These are phyloP conservation scores for Ustilago bromivora DNA, from an alignment of 1,284 basidiomycete genomes.

Conservation along the genomic window DNA sequence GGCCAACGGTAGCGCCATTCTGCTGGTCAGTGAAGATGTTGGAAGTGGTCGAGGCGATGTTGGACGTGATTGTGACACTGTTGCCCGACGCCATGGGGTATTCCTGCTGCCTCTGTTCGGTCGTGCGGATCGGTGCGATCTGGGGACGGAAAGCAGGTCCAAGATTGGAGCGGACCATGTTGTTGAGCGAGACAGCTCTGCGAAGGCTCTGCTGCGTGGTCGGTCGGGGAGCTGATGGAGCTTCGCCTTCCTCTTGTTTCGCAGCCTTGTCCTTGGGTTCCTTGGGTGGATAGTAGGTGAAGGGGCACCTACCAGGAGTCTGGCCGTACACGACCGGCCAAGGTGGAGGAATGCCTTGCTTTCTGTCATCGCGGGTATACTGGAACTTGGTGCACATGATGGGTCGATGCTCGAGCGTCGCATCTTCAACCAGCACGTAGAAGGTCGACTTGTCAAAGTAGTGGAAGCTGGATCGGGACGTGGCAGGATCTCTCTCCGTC, in stretches of 20 bases:
- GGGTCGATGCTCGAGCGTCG: constrained; percentile 78
- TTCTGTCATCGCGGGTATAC: constrained; percentile 52
- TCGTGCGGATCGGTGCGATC: constrained; percentile 21
- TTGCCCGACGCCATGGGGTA: constrained; percentile 73
- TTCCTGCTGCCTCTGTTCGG: constrained; percentile 38
- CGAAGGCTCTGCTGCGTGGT: constrained; percentile 72
- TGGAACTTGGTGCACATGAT: constrained; percentile 74
- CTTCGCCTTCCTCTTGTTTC: constrained; percentile 25
- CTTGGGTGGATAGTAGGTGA: constrained; percentile 63
- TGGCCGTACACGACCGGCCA: constrained; percentile 73
- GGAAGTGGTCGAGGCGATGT: constrained; percentile 86
- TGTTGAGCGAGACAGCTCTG: constrained; percentile 82
- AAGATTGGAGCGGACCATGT: constrained; percentile 73
- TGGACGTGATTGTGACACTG: constrained; percentile 90
- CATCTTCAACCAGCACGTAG: constrained; percentile 92
- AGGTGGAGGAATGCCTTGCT: constrained; percentile 59
- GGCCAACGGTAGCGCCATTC: constrained; percentile 33
- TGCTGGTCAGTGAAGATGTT: constrained; percentile 62
- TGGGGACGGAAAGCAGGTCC: constrained; percentile 30
- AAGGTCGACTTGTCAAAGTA: constrained; percentile 85
- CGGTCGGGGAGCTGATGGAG: constrained; percentile 9
- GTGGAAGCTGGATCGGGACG: constrained; percentile 85
- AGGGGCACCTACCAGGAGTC: constrained; percentile 70
- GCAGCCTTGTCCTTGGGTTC: constrained; percentile 30
- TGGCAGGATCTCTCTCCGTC: constrained; percentile 88